Base-by-base conservation (phyloP, 129 eudicot genomes). In the Artemisia annua region DNA sequence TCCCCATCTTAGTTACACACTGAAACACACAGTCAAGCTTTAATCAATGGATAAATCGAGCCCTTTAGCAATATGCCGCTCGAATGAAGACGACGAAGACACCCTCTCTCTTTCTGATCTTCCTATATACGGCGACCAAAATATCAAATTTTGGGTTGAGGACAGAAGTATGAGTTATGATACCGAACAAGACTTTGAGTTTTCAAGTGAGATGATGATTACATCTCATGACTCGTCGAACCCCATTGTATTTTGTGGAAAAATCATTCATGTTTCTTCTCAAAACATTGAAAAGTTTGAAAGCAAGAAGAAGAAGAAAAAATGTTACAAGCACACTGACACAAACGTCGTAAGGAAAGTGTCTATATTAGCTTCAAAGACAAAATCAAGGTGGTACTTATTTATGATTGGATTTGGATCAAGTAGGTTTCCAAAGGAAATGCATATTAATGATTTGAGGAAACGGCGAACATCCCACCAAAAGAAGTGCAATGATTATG, bases 361-460 rank as follows among this genome's bases (percentile, higher is more conserved):
- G 63, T 57, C 80, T 9, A 55, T 70, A 51, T 15, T 70, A n/a
- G 30, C 66, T 10, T 57, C 87, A 7, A 56, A 84, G 17, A 70
- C 63, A 10, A 87, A 80, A 77, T 67, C 85, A 1, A 72, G 80
- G 26, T 85, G 86, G 88, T 78, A 62, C 67, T 73, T 80, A 61
- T 74, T 78, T 55, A 24, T 79, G 77, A 78, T 81, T 55, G 88
- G 88, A 22, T 53, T 73, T 67, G 63, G 67, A 28, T 62, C 81
- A 17, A 57, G 70, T 17, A 78, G 74, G 28, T 56, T 71, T 35
- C 73, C 83, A 5, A 74, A 53, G 15, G 58, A 79, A 55, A 71
- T 78, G 81, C 85, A 81, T 30, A 13, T 85, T 20, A 65, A 60
- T 19, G 91, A 88, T 59, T 69, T 88, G 66, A 85, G 80, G 80